phyloP scores from a whole-genome alignment of 164 flowering plant species.

The Vitis amurensis region DNA sequence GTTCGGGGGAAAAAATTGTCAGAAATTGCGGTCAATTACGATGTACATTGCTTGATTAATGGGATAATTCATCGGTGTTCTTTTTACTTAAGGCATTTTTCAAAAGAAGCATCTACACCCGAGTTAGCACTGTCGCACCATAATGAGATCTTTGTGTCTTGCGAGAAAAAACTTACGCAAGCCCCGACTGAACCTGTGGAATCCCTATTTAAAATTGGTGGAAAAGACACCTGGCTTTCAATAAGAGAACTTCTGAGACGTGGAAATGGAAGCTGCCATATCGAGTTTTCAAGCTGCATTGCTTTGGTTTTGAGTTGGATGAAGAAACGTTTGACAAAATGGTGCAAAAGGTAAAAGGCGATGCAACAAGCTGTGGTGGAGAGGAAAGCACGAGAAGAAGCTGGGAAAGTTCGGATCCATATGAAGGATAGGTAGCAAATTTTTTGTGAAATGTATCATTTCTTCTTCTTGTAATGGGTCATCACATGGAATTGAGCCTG shows the following conservation, averaged over 20 bases:
- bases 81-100: not conserved
- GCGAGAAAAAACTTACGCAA: conserved; percentile 49
- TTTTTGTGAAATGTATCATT: not conserved
- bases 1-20: conserved; percentile 51
- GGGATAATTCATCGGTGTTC: not conserved
- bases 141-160: not conserved
- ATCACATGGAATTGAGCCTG: too few relatives aligned
- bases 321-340: conserved; percentile 36
- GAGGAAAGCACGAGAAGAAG: conserved; percentile 75
- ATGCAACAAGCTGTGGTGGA: conserved; percentile 60
- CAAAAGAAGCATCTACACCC: too few relatives aligned
- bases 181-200: conserved; percentile 57
- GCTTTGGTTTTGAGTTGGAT: conserved; percentile 67
- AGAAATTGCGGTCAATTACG: conserved; percentile 38
- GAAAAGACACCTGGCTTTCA: conserved; percentile 59
- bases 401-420: conserved; percentile 60
- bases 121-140: not conserved
- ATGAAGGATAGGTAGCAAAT: conserved; percentile 76
- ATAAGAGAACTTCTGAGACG: conserved; percentile 60
- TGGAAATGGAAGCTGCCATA: conserved; percentile 58
- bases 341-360: conserved; percentile 39
- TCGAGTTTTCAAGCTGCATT: conserved; percentile 41
- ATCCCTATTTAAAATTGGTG: conserved; percentile 55
- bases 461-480: not conserved
- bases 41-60: conserved; percentile 39